A percentile compares a stretch with the other conserved stretches of the same genome.
Evolutionary conservation across 306 rosid genomes (phyloP).

Genomic region (Begonia loranthoides): DNA sequence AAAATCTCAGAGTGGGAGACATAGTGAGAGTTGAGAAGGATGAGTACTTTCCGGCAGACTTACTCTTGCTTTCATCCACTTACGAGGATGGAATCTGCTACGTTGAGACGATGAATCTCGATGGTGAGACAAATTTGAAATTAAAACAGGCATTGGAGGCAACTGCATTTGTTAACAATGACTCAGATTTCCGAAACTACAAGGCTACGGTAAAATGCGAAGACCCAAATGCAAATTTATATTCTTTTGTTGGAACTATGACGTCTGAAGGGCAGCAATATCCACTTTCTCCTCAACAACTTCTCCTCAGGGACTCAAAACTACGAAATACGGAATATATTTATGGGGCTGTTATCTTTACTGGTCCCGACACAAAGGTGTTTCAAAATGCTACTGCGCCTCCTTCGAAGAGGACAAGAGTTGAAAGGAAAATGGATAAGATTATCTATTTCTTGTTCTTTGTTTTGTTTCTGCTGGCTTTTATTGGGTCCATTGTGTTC

Average conservation of each 20-base stretch:
- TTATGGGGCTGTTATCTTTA: constrained; percentile 72
- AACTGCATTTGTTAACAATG: constrained; percentile 46
- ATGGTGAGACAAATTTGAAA: constrained; percentile 93
- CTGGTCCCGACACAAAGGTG: constrained; percentile 86
- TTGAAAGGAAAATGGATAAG: constrained; percentile 86
- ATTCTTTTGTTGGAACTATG: constrained; percentile 71
- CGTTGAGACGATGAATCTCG: constrained; percentile 96
- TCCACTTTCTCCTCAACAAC: constrained; percentile 79
- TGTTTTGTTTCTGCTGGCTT: constrained; percentile 55
- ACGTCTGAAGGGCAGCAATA: constrained; percentile 41
- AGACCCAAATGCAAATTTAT: constrained; percentile 88
- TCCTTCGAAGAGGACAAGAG: constrained; percentile 85
- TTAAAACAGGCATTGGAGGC: constrained; percentile 77
- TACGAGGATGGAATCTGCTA: constrained; percentile 85
- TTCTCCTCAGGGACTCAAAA: constrained; percentile 89
- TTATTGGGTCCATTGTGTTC: constrained; percentile 70
- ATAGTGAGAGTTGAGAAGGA: constrained; percentile 70
- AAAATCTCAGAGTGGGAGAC: constrained; percentile 76
- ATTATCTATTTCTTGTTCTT: constrained; percentile 68
- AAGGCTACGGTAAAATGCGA: constrained; percentile 70
- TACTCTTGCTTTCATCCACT: constrained; percentile 75
- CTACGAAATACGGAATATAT: constrained; percentile 82
- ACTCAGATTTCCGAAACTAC: constrained; percentile 31
- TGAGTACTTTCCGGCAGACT: constrained; percentile 89
- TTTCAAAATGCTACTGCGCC: constrained; percentile 84